Evolutionary conservation across 148 eudicot genomes (phyloP).

Genomic region (Rhododendron kiyosumense): DNA sequence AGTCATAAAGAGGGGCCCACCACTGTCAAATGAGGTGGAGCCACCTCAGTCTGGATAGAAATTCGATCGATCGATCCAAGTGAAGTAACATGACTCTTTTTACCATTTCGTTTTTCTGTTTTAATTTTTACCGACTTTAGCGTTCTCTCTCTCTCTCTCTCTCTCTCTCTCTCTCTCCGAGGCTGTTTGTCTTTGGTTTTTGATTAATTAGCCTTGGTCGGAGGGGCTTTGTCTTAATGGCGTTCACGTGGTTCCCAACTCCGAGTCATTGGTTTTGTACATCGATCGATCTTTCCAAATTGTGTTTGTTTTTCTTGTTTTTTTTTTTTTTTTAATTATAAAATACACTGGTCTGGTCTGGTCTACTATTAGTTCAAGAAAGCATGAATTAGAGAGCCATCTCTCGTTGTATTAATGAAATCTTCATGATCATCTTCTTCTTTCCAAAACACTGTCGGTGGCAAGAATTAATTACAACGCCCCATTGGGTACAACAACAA

Average conservation of each 20-base stretch:
- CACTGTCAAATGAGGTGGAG: neutral
- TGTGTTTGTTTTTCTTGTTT: slow-evolving; percentile 44
- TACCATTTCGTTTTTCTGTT: neutral
- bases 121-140: neutral
- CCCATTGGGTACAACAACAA: neutral
- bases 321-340: slow-evolving; percentile 13
- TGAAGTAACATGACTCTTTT: neutral
- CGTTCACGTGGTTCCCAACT: slow-evolving; percentile 89
- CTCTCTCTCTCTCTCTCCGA: neutral
- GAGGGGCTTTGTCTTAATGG: slow-evolving; percentile 88
- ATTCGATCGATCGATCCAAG: neutral
- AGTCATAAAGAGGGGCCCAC: neutral
- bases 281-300: neutral
- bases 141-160: neutral
- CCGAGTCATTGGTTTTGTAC: slow-evolving; percentile 54
- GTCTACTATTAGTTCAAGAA: slow-evolving; percentile 10
- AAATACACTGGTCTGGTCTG: neutral
- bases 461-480: neutral
- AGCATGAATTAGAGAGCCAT: slow-evolving; percentile 26
- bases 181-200: slow-evolving; percentile 21
- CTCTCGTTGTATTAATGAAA: slow-evolving; percentile 8
- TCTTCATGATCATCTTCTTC: neutral
- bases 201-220: slow-evolving; percentile 81
- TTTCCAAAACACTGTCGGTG: neutral
- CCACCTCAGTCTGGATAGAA: neutral